These are phyloP conservation scores for Achaetomiella virescens DNA, from an alignment of 495 filamentous ascomycete species.

Conservation along the genomic window DNA sequence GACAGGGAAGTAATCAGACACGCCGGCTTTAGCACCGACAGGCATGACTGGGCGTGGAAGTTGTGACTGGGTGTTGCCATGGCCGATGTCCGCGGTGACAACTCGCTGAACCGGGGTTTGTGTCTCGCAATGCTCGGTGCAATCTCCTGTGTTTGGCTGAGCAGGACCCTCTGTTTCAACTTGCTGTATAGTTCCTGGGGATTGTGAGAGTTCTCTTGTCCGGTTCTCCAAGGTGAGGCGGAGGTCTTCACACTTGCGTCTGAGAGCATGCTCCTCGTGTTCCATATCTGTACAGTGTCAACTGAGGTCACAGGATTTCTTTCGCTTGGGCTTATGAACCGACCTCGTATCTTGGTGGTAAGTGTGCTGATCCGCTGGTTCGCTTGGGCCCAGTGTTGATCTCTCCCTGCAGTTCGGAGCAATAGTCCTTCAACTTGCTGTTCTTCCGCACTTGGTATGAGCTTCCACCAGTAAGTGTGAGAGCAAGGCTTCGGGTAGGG, in stretches of 20 bases:
- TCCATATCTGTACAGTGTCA: slow-evolving; percentile 53
- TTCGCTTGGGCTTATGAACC: not conserved
- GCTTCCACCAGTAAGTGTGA: slow-evolving; percentile 40
- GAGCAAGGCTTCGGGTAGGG: not conserved
- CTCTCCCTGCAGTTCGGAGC: slow-evolving; percentile 51
- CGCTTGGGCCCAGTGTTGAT: slow-evolving; percentile 75
- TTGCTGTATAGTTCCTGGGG: slow-evolving; percentile 79
- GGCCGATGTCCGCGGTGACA: not conserved
- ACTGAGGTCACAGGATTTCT: not conserved
- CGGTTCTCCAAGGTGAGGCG: slow-evolving; percentile 65
- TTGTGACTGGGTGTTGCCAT: not conserved
- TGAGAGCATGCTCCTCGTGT: slow-evolving; percentile 57
- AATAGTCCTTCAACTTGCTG: slow-evolving; percentile 8
- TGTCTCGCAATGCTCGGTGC: slow-evolving; percentile 50
- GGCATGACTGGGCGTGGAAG: not conserved
- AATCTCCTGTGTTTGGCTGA: slow-evolving; percentile 61
- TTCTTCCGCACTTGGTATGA: slow-evolving; percentile 55
- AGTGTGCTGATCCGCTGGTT: slow-evolving; percentile 70
- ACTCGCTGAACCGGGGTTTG: not conserved
- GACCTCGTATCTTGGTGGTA: slow-evolving; percentile 45
- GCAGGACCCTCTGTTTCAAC: slow-evolving; percentile 68
- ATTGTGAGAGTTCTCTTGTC: slow-evolving; percentile 64
- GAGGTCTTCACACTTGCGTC: slow-evolving; percentile 72
- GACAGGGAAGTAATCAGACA: slow-evolving; percentile 2
- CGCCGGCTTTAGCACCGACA: not conserved